These are phyloP conservation scores for Nosema muscidifuracis DNA, from an alignment of 371 early-diverging fungal species.

Conservation along the genomic window DNA sequence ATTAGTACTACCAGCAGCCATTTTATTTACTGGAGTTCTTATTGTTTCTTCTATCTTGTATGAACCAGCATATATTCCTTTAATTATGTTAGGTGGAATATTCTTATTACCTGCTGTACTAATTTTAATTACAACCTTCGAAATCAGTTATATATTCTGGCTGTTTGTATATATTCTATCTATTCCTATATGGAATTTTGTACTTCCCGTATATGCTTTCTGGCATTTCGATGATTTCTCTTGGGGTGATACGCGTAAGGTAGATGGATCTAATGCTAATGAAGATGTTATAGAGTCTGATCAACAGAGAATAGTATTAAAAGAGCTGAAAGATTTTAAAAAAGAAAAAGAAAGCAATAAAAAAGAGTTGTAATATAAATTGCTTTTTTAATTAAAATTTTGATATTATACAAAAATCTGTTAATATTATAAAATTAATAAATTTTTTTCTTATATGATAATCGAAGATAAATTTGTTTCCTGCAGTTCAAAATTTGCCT, in stretches of 20 bases:
- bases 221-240: conserved; percentile 98
- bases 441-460: too few species aligned
- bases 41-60: conserved; percentile 67
- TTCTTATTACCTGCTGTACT: conserved; percentile 74
- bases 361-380: too few species aligned
- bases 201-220: conserved; percentile 83
- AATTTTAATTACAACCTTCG: conserved; percentile 77
- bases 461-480: too few species aligned
- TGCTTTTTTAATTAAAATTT: too few species aligned
- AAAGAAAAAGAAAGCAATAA: neutral
- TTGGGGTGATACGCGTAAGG: conserved; percentile 89
- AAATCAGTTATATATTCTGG: conserved; percentile 77
- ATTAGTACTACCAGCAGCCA: conserved; percentile 81
- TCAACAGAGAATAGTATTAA: conserved; percentile 35
- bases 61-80: conserved; percentile 64
- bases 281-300: conserved; percentile 64
- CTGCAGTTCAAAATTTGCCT: too few species aligned
- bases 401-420: too few species aligned
- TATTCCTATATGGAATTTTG: conserved; percentile 79
- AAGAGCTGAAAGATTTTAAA: conserved; percentile 23
- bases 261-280: conserved; percentile 70
- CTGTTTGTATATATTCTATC: conserved; percentile 77
- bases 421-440: too few species aligned
- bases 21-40: conserved; percentile 77
- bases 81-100: conserved; percentile 62